These are phyloP conservation scores for Hanseniaspora clermontiae DNA, from an alignment of 805 yeast genomes.

Conservation along the genomic window DNA sequence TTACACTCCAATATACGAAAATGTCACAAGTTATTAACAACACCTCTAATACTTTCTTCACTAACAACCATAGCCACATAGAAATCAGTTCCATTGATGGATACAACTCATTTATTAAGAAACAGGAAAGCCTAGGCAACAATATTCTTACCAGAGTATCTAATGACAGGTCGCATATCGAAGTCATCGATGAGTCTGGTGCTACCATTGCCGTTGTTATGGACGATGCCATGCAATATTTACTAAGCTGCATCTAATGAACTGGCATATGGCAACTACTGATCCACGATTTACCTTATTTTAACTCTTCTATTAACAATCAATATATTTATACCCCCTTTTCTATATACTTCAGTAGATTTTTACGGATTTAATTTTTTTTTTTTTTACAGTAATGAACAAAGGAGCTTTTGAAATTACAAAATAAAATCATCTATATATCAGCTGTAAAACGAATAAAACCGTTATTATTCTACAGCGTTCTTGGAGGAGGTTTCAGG, in stretches of 20 bases:
- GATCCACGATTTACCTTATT: neutral
- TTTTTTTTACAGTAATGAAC: too few relatives aligned
- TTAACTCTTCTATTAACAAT: neutral
- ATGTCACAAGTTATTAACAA: slow-evolving; percentile 16
- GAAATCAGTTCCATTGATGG: slow-evolving; percentile 32
- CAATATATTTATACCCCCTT: neutral
- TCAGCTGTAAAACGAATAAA: neutral
- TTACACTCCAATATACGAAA: neutral
- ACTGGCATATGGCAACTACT: too few relatives aligned
- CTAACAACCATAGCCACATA: slow-evolving; percentile 16
- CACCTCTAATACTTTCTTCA: slow-evolving; percentile 14
- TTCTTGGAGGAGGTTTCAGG: neutral
- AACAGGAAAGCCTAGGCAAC: slow-evolving; percentile 24
- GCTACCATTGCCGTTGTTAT: slow-evolving; percentile 13
- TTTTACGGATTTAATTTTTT: too few relatives aligned
- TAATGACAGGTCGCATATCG: slow-evolving; percentile 27
- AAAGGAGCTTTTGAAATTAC: too few relatives aligned
- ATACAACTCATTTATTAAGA: slow-evolving; percentile 30
- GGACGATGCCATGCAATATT: slow-evolving; percentile 8
- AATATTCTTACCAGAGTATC: slow-evolving; percentile 28
- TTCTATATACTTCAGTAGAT: neutral
- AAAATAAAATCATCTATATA: too few relatives aligned
- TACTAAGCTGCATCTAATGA: neutral
- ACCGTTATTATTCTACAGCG: neutral
- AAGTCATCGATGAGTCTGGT: slow-evolving; percentile 30